Base-by-base conservation (phyloP, 352 stramenopile species). In the Saprolegnia diclina region DNA sequence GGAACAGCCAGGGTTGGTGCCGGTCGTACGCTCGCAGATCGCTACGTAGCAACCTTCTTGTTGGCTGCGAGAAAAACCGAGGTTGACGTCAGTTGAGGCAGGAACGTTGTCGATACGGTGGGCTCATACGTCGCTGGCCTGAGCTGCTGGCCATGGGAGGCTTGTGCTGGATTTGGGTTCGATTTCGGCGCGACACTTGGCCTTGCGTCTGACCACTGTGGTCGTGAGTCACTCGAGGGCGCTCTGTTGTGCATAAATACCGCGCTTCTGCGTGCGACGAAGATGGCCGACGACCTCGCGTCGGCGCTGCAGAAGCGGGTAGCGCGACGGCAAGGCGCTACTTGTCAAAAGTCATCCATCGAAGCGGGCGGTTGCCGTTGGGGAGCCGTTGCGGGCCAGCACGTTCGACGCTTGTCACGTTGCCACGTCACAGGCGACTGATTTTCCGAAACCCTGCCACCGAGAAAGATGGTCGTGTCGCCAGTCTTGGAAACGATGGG, bases 401-500 rank as follows among this genome's bases (percentile, higher is more conserved):
- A n/a, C 11, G 18, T 48, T 48, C 13, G 42, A 48, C 11, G 42
- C 42, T n/a, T 48, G 42, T 48, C 42, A 48, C 42, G 42, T 7
- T n/a, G 42, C 42, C 42, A 48, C 42, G 42, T 48, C 42, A 48
- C 42, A 48, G n/a, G 42, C 42, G 42, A 48, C 11, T 48, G 21
- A 56, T 56, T 21, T 64, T 64, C 16, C 50, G 32, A 65, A 65
- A 65, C 56, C 18, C 32, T 24, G 53, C 11, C 48, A 56, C n/a
- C n/a, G n/a, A n/a, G 4, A 22, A 19, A 5, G 29, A 14, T 26
- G 22, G 10, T 21, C 61, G 10, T 50, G 7, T 50, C 29, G 48
- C 2, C 56, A 64, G 56, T 64, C 21, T 64, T 50, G 22, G 29
- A 64, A 46, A 16, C 56, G 56, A 46, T 64, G 52, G 52, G 52